Percentiles rank a stretch among this genome's conserved stretches.
These are phyloP conservation scores for Ceratobasidium sp. DNA, from an alignment of 1,284 basidiomycete genomes.

Conservation along the genomic window DNA sequence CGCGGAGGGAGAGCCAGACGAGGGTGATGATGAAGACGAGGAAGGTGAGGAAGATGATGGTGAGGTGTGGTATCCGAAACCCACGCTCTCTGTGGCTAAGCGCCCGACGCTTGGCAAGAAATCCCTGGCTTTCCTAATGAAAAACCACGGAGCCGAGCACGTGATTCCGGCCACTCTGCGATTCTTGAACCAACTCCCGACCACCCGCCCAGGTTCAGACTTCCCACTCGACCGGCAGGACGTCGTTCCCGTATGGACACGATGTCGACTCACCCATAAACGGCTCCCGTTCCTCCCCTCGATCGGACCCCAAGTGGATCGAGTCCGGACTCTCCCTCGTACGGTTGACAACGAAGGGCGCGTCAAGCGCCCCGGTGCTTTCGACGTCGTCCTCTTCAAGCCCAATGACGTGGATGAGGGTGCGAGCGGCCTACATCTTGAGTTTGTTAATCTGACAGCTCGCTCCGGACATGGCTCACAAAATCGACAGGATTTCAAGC, in stretches of 20 bases:
- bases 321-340: background rate
- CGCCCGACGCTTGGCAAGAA: background rate
- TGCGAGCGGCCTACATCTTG: background rate
- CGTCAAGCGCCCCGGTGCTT: background rate
- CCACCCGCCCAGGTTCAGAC: background rate
- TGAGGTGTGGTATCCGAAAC: background rate
- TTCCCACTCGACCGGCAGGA: background rate
- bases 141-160: background rate
- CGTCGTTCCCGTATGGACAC: background rate
- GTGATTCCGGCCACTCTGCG: background rate
- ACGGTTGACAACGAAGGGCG: background rate
- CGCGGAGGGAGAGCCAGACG: background rate
- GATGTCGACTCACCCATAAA: background rate
- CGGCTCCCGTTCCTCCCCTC: background rate
- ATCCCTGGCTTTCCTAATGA: background rate
- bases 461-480: background rate
- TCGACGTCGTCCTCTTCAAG: background rate
- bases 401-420: background rate
- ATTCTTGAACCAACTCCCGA: background rate
- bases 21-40: background rate
- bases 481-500: constrained; percentile 10
- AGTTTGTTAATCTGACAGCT: no score
- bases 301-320: background rate
- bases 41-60: background rate
- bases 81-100: background rate